Evolutionary conservation across 2,329 filamentous ascomycete genomes (phyloP), one percentile per base, ranked within the genome.

Genomic region (Ascochyta pisi): DNA sequence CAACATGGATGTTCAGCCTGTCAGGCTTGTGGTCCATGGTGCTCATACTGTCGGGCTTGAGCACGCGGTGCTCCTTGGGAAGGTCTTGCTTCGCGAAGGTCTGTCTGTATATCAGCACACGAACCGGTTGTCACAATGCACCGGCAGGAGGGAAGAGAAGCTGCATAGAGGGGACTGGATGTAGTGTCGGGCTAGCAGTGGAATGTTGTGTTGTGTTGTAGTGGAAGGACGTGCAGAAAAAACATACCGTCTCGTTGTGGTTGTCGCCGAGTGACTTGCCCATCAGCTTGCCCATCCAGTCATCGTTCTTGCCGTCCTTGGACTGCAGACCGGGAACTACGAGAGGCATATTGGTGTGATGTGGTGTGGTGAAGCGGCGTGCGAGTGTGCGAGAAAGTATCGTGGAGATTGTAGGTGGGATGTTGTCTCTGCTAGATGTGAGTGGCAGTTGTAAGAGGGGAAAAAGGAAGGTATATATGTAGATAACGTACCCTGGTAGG

Each of bases 241-340:
- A 15, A 67, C 71, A 19, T 67, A 81, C 80, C 19, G 76, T 75
- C 59, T 81, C 77, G 55, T 81, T 74, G 37, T 75, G 75, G 26
- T 57, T 51, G 13, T 83, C 80, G 12, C 81, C 81, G 34, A 83
- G 67, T 69, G 81, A 82, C 79, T 83, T 83, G 62, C 81, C 81
- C 66, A 79, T 75, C 22, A 83, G 73, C 74, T 82, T 77, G 63
- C 71, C 76, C 68, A 73, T 70, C 81, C 81, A 83, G 51, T 81
- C 72, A 10, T 74, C 58, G 50, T 73, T 68, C 55, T 62, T 63
- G 48, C 69, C 70, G 22, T 66, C 65, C 34, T 71, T 76, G 67
- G 72, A 75, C 68, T 74, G 74, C 35, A 81, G 62, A 50, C 79
- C 79, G 39, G 81, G 80, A 13, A 82, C 76, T 57, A 83, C 79